Evolutionary conservation across 164 flowering plant species (phyloP).

Genomic region (Nymphaea colorata): DNA sequence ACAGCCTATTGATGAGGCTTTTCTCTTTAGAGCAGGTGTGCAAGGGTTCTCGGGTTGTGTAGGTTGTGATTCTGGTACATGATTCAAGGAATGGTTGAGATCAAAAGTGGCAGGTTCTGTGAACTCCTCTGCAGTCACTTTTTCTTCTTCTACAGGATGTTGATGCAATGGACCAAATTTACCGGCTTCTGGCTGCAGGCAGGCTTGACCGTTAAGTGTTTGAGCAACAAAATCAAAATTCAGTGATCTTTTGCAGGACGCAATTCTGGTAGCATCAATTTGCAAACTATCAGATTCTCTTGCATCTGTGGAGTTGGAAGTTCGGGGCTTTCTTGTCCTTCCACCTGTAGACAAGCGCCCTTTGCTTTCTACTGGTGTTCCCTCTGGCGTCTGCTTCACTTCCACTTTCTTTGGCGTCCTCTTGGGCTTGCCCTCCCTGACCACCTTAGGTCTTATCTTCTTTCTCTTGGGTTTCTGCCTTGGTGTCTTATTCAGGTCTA

Average conservation of each 20-base stretch:
- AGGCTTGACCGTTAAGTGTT: constrained; percentile 6
- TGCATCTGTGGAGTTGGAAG: constrained; percentile 5
- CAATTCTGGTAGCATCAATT: constrained; percentile 7
- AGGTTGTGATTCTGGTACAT: constrained; percentile 8
- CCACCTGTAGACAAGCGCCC: constrained; percentile 9
- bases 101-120: constrained; percentile 3
- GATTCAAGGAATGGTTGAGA: constrained; percentile 8
- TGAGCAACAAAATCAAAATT: constrained; percentile 36
- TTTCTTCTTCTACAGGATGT: not conserved
- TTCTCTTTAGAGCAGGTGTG: not conserved
- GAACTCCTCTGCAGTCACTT: not conserved
- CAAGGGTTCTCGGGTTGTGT: constrained; percentile 13
- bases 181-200: not conserved
- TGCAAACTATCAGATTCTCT: constrained; percentile 4
- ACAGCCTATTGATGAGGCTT: not conserved
- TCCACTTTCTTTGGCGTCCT: constrained; percentile 25
- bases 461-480: constrained; percentile 45
- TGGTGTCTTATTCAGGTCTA: constrained; percentile 24
- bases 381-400: constrained; percentile 5
- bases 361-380: constrained; percentile 5
- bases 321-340: constrained; percentile 7
- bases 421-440: constrained; percentile 48
- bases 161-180: constrained; percentile 3
- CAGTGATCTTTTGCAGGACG: constrained; percentile 41
- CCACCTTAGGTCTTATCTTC: constrained; percentile 74